These are phyloP conservation scores for Aureobasidium leucospermi DNA, from an alignment of 2,329 filamentous ascomycete genomes.

Conservation along the genomic window DNA sequence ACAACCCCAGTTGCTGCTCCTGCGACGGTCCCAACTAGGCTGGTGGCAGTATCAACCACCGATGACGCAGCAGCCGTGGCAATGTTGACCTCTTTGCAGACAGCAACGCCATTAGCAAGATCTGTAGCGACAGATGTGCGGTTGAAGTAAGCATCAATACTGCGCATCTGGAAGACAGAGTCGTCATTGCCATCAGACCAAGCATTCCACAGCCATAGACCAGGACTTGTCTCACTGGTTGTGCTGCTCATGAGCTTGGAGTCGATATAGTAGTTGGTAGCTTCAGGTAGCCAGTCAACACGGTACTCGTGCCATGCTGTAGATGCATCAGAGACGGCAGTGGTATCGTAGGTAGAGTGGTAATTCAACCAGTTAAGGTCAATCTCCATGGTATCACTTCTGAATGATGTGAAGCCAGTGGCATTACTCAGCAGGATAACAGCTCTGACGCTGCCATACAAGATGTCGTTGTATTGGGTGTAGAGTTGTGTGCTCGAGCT, in stretches of 20 bases:
- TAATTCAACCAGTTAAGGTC: conserved; percentile 50
- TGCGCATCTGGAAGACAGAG: conserved; percentile 56
- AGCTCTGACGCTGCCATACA: conserved; percentile 63
- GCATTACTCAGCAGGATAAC: conserved; percentile 63
- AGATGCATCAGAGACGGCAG: conserved; percentile 51
- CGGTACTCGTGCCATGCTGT: conserved; percentile 74
- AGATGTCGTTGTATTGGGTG: conserved; percentile 52
- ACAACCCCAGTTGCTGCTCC: not conserved
- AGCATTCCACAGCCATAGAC: conserved; percentile 64
- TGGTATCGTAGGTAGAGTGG: conserved; percentile 54
- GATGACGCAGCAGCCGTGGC: not conserved
- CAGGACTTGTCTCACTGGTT: conserved; percentile 46
- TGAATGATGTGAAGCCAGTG: conserved; percentile 60
- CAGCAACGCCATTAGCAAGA: not conserved
- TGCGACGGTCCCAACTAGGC: not conserved
- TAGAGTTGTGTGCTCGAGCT: conserved; percentile 51
- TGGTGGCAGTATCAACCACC: not conserved
- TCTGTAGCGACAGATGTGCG: conserved; percentile 1
- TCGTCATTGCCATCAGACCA: conserved; percentile 58
- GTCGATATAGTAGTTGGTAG: conserved; percentile 64
- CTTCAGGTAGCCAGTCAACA: conserved; percentile 60
- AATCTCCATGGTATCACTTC: conserved; percentile 12
- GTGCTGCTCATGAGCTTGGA: conserved; percentile 50
- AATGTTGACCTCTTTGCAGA: not conserved
- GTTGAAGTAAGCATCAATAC: conserved; percentile 60